phyloP scores from a whole-genome alignment of 1,284 basidiomycete species.

The Cutaneotrichosporon spelunceum region DNA sequence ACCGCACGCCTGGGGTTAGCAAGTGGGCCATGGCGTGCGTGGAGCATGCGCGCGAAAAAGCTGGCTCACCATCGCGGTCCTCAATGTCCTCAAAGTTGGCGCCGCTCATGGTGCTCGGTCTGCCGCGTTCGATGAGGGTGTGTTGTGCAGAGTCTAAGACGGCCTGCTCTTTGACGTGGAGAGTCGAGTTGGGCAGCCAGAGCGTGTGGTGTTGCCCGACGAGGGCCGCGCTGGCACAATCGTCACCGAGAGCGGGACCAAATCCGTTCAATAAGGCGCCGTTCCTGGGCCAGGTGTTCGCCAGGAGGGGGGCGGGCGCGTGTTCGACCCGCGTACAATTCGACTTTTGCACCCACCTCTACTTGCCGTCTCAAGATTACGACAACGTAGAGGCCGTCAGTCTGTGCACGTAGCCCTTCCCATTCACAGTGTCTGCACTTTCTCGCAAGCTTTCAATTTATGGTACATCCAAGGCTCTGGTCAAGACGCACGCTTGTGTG shows the following conservation, averaged over 20 bases:
- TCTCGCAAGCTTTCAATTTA: no score
- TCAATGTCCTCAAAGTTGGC: conserved; percentile 57
- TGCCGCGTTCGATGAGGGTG: conserved; percentile 3
- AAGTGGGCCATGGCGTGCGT: neutral
- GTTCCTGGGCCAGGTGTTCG: neutral
- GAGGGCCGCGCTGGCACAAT: neutral
- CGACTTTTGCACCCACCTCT: neutral
- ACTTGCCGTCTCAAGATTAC: no score
- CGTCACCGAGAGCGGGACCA: neutral
- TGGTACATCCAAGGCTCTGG: no score
- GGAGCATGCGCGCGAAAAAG: neutral
- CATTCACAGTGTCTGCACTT: no score
- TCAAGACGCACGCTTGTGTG: no score
- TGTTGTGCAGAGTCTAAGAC: conserved; percentile 1
- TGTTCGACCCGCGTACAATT: neutral
- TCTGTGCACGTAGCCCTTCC: no score
- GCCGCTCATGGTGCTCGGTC: conserved; percentile 38
- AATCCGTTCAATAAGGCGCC: neutral
- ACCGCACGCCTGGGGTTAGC: conserved; percentile 65
- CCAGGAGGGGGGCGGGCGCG: neutral
- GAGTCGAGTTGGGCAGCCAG: neutral
- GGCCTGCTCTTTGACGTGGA: conserved; percentile 1
- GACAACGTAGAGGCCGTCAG: no score
- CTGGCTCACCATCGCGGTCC: conserved; percentile 60
- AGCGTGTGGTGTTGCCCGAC: neutral